Evolutionary conservation across 441 rosid genomes (phyloP).

Genomic region (Erodium texanum): DNA sequence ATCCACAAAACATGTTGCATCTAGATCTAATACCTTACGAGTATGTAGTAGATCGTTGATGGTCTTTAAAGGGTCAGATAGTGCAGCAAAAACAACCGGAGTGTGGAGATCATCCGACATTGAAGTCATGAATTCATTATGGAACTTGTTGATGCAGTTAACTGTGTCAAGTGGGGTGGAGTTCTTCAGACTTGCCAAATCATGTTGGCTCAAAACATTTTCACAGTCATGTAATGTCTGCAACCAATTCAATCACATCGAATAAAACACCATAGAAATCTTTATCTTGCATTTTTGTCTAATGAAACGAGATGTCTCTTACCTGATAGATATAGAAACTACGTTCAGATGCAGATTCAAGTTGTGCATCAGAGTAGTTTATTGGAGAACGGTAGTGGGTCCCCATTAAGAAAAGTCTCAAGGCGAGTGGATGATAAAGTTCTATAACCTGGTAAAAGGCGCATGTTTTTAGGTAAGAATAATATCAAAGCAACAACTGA

Average conservation of each 20-base stretch:
- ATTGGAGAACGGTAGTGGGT: slow-evolving; percentile 87
- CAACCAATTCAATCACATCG: background rate
- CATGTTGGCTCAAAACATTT: slow-evolving; percentile 50
- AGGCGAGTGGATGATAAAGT: slow-evolving; percentile 70
- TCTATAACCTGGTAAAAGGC: slow-evolving; percentile 45
- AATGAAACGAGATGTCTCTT: background rate
- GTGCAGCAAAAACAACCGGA: slow-evolving; percentile 67
- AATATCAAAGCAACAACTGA: background rate
- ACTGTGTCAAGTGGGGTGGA: slow-evolving; percentile 45
- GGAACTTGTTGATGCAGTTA: slow-evolving; percentile 39
- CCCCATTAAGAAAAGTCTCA: slow-evolving; percentile 73
- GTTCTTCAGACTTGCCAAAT: slow-evolving; percentile 25
- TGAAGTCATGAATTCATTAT: slow-evolving; percentile 45
- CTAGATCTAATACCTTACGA: slow-evolving; percentile 43
- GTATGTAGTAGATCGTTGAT: slow-evolving; percentile 80
- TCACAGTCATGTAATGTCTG: slow-evolving; percentile 68
- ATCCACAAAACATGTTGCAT: slow-evolving; percentile 3
- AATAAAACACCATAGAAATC: background rate
- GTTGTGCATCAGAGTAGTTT: slow-evolving; percentile 50
- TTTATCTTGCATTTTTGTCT: background rate
- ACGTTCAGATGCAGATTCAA: slow-evolving; percentile 67
- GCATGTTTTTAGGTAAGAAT: slow-evolving; percentile 8
- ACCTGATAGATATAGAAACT: slow-evolving; percentile 83
- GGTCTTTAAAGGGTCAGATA: slow-evolving; percentile 73
- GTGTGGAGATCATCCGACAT: slow-evolving; percentile 94